Base-by-base conservation (phyloP, 2,329 filamentous ascomycete genomes). In the Lizonia empirigonia region DNA sequence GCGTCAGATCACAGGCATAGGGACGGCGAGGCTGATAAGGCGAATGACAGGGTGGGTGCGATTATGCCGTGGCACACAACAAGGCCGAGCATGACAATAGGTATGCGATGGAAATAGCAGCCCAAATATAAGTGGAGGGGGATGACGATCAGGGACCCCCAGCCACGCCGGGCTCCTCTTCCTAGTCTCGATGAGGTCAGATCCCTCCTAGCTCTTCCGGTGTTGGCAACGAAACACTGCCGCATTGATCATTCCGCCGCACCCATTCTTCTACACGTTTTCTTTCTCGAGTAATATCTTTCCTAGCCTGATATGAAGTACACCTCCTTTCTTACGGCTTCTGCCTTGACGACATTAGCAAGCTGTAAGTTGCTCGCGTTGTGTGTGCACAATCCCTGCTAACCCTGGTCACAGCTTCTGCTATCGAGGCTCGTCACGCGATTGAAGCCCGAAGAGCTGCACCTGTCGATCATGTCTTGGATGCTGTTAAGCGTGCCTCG, bases 401-500 rank as follows among this genome's bases (percentile, higher is more conserved):
- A 38, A 70, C 60, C 22, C 41, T 32, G 29, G 23, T 40, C 13
- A 38, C 58, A 72, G 69, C 68, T 53, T 67, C 68, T 33, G 61
- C 64, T 19, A 33, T 70, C 42, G 48, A 56, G 29, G 53, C 53
- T 39, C 53, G 59, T 33, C 62, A 68, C 24, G 51, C 59, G 12
- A 41, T 37, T 26, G 41, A 52, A 19, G 44, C 44, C 36, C 44
- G 29, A 33, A 56, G 59, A 53, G 55, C 59, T 36, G 62, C 52
- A 22, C 53, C 55, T 30, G 53, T 59, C 33, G 42, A 54, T 20
- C 44, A 56, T 48, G 57, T 40, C 4, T 18, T 64, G 29, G 63
- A 60, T 10, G 18, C 56, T 23, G 67, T 60, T 54, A 71, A 65
- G 52, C 75, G 81, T 42, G 78, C 79, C 3, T 62, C 81, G 1